Percentiles rank a stretch among this genome's conserved stretches.
Conservation (phyloP, 1,139 yeast genomes). For the Kodamaea ohmeri region DNA sequence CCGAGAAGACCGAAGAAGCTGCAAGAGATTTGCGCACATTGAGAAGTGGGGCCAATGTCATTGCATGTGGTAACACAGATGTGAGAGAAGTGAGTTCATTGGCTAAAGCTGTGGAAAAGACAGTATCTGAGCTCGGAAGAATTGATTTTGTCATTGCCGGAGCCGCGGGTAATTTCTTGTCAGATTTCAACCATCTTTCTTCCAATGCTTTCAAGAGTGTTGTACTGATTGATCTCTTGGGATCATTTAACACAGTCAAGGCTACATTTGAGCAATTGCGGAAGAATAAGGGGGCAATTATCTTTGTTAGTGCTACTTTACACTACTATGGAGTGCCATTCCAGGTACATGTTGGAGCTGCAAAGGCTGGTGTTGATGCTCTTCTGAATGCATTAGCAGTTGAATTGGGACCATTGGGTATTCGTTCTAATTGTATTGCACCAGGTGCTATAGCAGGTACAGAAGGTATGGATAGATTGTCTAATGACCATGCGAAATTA, state of each 20-base stretch:
- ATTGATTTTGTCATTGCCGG: conserved; percentile 30
- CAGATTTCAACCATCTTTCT: conserved; percentile 28
- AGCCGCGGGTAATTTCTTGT: conserved; percentile 29
- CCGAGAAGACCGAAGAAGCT: conserved; percentile 35
- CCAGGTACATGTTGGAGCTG: conserved; percentile 87
- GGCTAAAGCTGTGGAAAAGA: conserved; percentile 21
- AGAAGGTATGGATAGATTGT: conserved; percentile 70
- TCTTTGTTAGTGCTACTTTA: conserved; percentile 58
- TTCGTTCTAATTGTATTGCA: conserved; percentile 76
- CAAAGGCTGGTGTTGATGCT: conserved; percentile 95
- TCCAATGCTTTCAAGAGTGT: conserved; percentile 27
- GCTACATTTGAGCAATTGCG: conserved; percentile 24
- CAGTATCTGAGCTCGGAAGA: conserved; percentile 25
- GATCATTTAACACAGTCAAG: conserved; percentile 83
- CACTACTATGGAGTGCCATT: conserved; percentile 86
- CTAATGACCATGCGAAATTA: conserved; percentile 33
- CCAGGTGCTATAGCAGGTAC: conserved; percentile 86
- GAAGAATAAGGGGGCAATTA: conserved; percentile 24
- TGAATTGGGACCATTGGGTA: conserved; percentile 85
- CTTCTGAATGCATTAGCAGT: conserved; percentile 78
- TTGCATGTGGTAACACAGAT: conserved; percentile 21
- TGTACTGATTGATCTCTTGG: conserved; percentile 62
- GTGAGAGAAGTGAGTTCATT: conserved; percentile 23
- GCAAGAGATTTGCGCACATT: conserved; percentile 56
- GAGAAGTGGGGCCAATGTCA: conserved; percentile 23